Evolutionary conservation across 2,329 filamentous ascomycete species (phyloP).

Genomic region (Apiospora kogelbergensis): DNA sequence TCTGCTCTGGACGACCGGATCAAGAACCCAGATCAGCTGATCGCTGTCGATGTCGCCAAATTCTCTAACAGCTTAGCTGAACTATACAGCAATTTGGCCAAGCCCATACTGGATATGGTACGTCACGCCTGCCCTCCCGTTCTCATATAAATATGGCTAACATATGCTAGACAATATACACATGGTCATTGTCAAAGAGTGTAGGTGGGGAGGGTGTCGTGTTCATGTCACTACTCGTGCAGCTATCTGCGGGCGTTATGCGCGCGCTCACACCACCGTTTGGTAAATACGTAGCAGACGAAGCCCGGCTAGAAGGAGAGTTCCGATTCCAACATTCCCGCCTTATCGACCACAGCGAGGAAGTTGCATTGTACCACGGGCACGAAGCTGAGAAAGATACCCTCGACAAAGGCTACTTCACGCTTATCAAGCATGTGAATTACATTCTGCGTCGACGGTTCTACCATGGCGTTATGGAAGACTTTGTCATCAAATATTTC

Average conservation of each 20-base stretch:
- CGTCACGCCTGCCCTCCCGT: slow-evolving; percentile 15
- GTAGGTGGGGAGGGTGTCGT: slow-evolving; percentile 96
- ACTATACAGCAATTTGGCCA: slow-evolving; percentile 93
- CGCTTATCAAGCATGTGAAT: slow-evolving; percentile 98
- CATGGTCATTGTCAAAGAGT: slow-evolving; percentile 86
- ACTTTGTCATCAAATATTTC: slow-evolving; percentile 99
- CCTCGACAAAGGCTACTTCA: slow-evolving; percentile 97
- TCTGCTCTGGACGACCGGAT: slow-evolving; percentile 95
- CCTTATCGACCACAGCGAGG: slow-evolving; percentile 93
- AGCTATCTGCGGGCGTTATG: slow-evolving; percentile 91
- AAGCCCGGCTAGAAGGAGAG: slow-evolving; percentile 90
- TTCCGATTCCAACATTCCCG: slow-evolving; percentile 94
- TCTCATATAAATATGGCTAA: slow-evolving; percentile 21
- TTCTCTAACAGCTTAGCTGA: slow-evolving; percentile 96
- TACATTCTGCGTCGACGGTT: slow-evolving; percentile 86
- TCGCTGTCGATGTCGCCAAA: slow-evolving; percentile 93
- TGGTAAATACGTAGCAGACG: slow-evolving; percentile 95
- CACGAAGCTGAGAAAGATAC: slow-evolving; percentile 95
- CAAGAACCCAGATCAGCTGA: slow-evolving; percentile 97
- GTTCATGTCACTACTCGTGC: slow-evolving; percentile 91
- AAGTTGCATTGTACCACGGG: slow-evolving; percentile 87
- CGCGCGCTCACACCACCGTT: slow-evolving; percentile 92
- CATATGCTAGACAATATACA: slow-evolving; percentile 71
- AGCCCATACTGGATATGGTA: slow-evolving; percentile 90
- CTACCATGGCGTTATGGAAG: slow-evolving; percentile 99